Evolutionary conservation across 148 eudicot genomes (phyloP).

Genomic region (Rhododendron ferrugineum): DNA sequence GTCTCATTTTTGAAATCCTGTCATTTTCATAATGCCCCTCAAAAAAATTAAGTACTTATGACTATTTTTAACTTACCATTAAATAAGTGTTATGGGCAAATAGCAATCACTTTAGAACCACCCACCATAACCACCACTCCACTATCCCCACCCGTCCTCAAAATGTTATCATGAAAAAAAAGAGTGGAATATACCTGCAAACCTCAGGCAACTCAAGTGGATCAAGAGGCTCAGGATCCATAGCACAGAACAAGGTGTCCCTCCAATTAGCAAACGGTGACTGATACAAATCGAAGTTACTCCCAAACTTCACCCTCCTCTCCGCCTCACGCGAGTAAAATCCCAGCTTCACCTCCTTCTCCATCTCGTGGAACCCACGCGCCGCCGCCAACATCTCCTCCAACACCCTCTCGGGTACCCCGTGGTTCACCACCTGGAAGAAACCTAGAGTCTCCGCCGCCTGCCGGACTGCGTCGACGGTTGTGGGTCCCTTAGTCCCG

Average conservation of each 20-base stretch:
- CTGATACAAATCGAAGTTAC: constrained; percentile 20
- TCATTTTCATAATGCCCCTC: background rate
- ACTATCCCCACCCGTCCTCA: no score
- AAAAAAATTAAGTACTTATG: no score
- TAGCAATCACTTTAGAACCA: no score
- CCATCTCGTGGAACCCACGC: constrained; percentile 15
- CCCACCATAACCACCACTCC: no score
- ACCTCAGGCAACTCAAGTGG: constrained; percentile 15
- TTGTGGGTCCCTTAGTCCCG: background rate
- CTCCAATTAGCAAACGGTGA: constrained; percentile 19
- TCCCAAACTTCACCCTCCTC: constrained; percentile 5
- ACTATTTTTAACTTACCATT: no score
- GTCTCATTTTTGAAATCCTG: no score
- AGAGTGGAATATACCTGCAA: constrained; percentile 10
- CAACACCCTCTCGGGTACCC: constrained; percentile 9
- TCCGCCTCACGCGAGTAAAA: background rate
- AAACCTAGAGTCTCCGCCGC: constrained; percentile 32
- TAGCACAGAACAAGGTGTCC: constrained; percentile 15
- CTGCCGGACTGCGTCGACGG: background rate
- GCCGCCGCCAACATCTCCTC: constrained; percentile 14
- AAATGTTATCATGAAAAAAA: no score
- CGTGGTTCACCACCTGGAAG: constrained; percentile 40
- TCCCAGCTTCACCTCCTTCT: constrained; percentile 8
- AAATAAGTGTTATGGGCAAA: no score
- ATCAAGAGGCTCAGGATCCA: constrained; percentile 17